Percentiles rank a stretch among this genome's conserved stretches.
These are phyloP conservation scores for Pouteria campechiana DNA, from an alignment of 179 eudicot species.

Conservation along the genomic window DNA sequence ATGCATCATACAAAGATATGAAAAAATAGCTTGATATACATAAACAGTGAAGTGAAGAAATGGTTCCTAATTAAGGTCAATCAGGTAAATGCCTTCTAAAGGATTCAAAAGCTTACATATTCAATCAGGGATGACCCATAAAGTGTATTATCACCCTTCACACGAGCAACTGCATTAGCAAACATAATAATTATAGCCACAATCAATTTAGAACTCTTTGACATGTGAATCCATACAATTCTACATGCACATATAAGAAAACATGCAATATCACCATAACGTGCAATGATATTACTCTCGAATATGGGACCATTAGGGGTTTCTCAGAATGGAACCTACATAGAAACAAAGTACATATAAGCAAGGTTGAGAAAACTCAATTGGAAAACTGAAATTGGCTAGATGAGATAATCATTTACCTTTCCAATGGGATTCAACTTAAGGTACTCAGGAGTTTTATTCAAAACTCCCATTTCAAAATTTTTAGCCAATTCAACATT, in stretches of 20 bases:
- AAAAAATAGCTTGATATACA: no score
- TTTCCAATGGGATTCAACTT: constrained; percentile 92
- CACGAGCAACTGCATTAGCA: constrained; percentile 27
- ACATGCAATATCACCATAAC: constrained; percentile 40
- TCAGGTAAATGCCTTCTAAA: no score
- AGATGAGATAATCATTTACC: no score
- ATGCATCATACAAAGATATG: no score
- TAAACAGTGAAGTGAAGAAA: no score
- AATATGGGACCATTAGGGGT: constrained; percentile 67
- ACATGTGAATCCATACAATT: no score
- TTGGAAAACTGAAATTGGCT: no score
- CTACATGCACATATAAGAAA: not conserved
- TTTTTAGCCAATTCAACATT: constrained; percentile 40
- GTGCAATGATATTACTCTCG: constrained; percentile 80
- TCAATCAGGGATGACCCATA: constrained; percentile 42
- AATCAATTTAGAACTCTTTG: no score
- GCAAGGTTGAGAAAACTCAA: no score
- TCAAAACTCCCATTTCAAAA: constrained; percentile 79
- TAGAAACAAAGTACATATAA: not conserved
- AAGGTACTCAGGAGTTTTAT: constrained; percentile 74
- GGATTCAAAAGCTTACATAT: constrained; percentile 18
- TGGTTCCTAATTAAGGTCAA: no score
- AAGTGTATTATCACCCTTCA: constrained; percentile 32
- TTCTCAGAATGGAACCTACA: constrained; percentile 72
- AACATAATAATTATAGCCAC: constrained; percentile 1